phyloP scores from a whole-genome alignment of 768 basidiomycete genomes.

The Panus rudis region DNA sequence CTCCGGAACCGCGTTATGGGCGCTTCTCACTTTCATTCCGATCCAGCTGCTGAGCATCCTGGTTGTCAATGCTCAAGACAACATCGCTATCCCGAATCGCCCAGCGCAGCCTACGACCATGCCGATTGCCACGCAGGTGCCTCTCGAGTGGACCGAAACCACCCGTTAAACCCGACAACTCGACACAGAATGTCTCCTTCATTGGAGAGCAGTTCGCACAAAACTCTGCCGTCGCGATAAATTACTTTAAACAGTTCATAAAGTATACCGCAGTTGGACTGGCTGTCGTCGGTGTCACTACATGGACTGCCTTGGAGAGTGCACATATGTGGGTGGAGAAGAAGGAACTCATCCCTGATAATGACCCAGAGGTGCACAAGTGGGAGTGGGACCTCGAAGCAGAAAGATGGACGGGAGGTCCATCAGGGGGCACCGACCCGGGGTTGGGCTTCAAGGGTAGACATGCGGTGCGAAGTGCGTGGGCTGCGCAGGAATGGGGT shows the following conservation, averaged over 20 bases:
- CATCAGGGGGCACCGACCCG: constrained; percentile 61
- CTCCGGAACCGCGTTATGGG: too few relatives aligned
- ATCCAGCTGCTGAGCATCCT: too few relatives aligned
- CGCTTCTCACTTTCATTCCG: too few relatives aligned
- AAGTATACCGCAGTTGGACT: constrained; percentile 44
- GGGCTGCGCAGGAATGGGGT: constrained; percentile 67
- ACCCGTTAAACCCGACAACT: too few relatives aligned
- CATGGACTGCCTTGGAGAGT: constrained; percentile 43
- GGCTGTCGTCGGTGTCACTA: constrained; percentile 36
- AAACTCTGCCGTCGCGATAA: constrained; percentile 34
- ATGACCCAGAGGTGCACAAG: constrained; percentile 43
- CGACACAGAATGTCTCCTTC: too few relatives aligned
- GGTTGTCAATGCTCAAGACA: too few relatives aligned
- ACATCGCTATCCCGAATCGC: too few relatives aligned
- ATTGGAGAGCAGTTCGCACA: constrained; percentile 27
- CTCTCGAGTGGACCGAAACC: too few relatives aligned
- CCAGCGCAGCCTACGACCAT: too few relatives aligned
- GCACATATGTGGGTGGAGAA: constrained; percentile 62
- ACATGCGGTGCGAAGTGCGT: constrained; percentile 60
- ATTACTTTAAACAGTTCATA: constrained; percentile 38
- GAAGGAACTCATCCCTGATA: constrained; percentile 38
- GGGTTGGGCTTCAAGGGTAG: constrained; percentile 55
- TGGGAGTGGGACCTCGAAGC: constrained; percentile 67
- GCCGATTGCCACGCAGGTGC: too few relatives aligned
- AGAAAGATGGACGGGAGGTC: constrained; percentile 51